Percentiles rank a stretch among this genome's conserved stretches.
Conservation (phyloP, 75 land plant genomes). For the Pinus tabuliformis region DNA sequence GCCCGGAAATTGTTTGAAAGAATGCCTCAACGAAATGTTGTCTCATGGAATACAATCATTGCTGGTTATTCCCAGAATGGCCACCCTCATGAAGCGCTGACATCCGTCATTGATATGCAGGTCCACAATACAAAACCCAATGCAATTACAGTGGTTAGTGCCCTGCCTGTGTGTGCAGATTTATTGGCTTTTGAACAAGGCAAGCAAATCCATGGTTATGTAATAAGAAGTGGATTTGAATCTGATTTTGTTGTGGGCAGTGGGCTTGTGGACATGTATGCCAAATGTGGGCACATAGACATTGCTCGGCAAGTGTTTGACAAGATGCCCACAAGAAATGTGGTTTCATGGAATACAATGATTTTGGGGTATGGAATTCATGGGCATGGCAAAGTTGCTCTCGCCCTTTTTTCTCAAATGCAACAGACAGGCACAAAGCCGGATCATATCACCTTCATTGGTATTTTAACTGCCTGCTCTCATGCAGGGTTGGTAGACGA, state of each 20-base stretch:
- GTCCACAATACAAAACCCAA: slow-evolving; percentile 10
- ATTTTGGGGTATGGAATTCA: slow-evolving; percentile 45
- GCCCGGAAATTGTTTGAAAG: slow-evolving; percentile 31
- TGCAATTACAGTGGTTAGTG: slow-evolving; percentile 13
- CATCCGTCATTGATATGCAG: slow-evolving; percentile 20
- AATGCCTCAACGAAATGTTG: slow-evolving; percentile 19
- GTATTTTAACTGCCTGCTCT: not conserved
- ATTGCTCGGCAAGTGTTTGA: slow-evolving; percentile 48
- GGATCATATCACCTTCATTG: not conserved
- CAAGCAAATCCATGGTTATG: slow-evolving; percentile 27
- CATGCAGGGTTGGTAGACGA: slow-evolving; percentile 17
- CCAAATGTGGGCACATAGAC: slow-evolving; percentile 50
- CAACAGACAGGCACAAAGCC: slow-evolving; percentile 1
- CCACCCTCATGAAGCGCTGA: slow-evolving; percentile 9
- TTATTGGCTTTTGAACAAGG: not conserved
- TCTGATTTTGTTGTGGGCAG: slow-evolving; percentile 39
- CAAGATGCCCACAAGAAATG: slow-evolving; percentile 29
- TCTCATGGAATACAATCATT: slow-evolving; percentile 42
- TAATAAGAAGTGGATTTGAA: slow-evolving; percentile 30
- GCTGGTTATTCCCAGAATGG: slow-evolving; percentile 11
- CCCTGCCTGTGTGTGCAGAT: slow-evolving; percentile 27
- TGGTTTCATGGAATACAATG: slow-evolving; percentile 66
- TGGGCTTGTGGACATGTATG: slow-evolving; percentile 62
- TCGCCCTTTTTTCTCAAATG: not conserved
- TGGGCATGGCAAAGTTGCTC: slow-evolving; percentile 18